A percentile compares a stretch with the other conserved stretches of the same genome.
phyloP scores from a whole-genome alignment of 129 eudicot genomes.

The Cynara cardunculus region DNA sequence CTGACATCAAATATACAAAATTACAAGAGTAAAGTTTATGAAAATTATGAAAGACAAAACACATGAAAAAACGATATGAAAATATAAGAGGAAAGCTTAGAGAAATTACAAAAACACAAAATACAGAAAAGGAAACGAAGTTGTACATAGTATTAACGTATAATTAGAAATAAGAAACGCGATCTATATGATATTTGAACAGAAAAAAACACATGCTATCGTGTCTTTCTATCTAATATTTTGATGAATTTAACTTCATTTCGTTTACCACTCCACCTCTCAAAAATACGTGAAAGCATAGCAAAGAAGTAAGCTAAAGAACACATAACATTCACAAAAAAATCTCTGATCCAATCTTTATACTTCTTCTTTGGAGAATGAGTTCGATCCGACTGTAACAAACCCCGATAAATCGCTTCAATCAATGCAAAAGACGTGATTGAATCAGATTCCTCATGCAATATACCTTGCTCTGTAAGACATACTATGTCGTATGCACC shows the following conservation, averaged over 20 bases:
- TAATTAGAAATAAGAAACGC: too few relatives aligned
- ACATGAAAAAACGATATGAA: too few relatives aligned
- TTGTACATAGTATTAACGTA: background rate
- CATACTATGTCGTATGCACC: constrained; percentile 70
- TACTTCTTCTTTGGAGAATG: constrained; percentile 49
- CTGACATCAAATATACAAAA: too few relatives aligned
- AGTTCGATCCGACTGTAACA: constrained; percentile 51
- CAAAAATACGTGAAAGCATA: constrained; percentile 52
- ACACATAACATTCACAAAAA: constrained; percentile 43
- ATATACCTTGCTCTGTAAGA: constrained; percentile 54
- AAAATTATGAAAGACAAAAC: too few relatives aligned
- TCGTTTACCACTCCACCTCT: constrained; percentile 24
- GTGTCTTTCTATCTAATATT: background rate
- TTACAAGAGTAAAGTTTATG: too few relatives aligned
- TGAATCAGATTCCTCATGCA: constrained; percentile 57
- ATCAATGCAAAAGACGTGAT: constrained; percentile 57
- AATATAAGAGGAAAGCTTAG: too few relatives aligned
- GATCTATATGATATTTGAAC: background rate
- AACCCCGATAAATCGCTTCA: constrained; percentile 53
- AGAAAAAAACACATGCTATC: background rate
- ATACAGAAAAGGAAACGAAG: background rate
- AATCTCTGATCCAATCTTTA: constrained; percentile 29
- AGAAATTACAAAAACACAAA: background rate
- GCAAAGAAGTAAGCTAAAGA: constrained; percentile 58
- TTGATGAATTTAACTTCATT: background rate